These are phyloP conservation scores for Lactarius hatsudake DNA, from an alignment of 768 basidiomycete genomes.

Conservation along the genomic window DNA sequence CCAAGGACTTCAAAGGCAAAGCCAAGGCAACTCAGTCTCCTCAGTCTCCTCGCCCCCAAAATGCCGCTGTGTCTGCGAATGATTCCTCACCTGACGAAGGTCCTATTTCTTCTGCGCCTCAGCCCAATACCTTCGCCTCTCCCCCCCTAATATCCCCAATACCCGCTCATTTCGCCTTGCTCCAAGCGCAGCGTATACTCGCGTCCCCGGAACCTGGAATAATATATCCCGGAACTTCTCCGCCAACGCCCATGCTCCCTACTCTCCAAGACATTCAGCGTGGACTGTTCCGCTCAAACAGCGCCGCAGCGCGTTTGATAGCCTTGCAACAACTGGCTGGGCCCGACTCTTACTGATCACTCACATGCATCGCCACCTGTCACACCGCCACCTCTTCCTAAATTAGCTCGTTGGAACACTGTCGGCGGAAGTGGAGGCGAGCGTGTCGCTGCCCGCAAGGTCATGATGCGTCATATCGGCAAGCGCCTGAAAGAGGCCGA, in stretches of 20 bases:
- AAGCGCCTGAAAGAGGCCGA: constrained; percentile 60
- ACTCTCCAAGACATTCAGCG: constrained; percentile 75
- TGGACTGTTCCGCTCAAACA: constrained; percentile 85
- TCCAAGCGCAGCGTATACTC: constrained; percentile 24
- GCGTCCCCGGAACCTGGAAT: constrained; percentile 51
- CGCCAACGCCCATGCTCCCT: constrained; percentile 66
- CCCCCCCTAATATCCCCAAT: constrained; percentile 51
- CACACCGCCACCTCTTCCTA: constrained; percentile 47
- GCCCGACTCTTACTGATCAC: constrained; percentile 58
- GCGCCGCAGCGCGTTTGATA: constrained; percentile 72
- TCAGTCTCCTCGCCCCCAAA: constrained; percentile 46
- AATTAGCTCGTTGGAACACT: constrained; percentile 65
- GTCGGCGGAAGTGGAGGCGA: constrained; percentile 81
- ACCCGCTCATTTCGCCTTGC: constrained; percentile 48
- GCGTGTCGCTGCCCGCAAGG: constrained; percentile 65
- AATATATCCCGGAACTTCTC: constrained; percentile 63
- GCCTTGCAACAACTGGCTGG: constrained; percentile 87
- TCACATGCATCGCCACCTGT: constrained; percentile 46
- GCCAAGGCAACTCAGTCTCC: constrained; percentile 38
- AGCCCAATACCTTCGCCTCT: constrained; percentile 10
- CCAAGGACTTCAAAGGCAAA: constrained; percentile 65
- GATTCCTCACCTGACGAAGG: constrained; percentile 66
- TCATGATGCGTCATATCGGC: constrained; percentile 63
- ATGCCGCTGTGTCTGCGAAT: constrained; percentile 45
- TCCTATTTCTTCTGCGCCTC: constrained; percentile 35